phyloP scores from a whole-genome alignment of 2,329 filamentous ascomycete genomes.

The Paecilomyces variotii region DNA sequence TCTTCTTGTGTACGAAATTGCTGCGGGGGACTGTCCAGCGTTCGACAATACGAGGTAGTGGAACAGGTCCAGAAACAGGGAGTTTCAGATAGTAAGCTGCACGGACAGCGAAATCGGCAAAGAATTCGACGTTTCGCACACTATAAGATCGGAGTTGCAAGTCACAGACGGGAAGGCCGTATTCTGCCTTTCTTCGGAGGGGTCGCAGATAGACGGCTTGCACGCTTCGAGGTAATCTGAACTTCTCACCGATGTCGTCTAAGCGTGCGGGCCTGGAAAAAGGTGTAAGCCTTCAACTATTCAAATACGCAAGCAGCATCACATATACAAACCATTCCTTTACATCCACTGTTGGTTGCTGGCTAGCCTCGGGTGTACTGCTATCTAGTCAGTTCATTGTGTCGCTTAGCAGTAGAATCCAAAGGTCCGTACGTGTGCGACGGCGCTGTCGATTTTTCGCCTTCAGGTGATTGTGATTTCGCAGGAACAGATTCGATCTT shows the following conservation, averaged over 20 bases:
- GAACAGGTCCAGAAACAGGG: slow-evolving; percentile 75
- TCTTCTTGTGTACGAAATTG: slow-evolving; percentile 95
- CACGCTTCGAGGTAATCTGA: slow-evolving; percentile 66
- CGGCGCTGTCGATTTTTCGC: not conserved
- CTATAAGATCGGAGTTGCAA: slow-evolving; percentile 90
- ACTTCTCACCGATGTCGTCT: slow-evolving; percentile 22
- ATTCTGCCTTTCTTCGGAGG: slow-evolving; percentile 63
- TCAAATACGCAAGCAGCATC: not conserved
- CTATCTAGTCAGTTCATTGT: not conserved
- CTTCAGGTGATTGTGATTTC: not conserved
- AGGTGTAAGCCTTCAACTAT: slow-evolving; percentile 1
- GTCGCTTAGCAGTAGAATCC: not conserved
- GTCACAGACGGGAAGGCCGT: slow-evolving; percentile 78
- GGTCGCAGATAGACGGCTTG: slow-evolving; percentile 82
- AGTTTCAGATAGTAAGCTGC: slow-evolving; percentile 91
- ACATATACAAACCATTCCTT: slow-evolving; percentile 21
- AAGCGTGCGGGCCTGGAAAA: slow-evolving; percentile 28
- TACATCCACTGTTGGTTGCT: slow-evolving; percentile 1
- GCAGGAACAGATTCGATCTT: slow-evolving; percentile 2
- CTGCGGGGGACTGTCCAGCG: slow-evolving; percentile 87
- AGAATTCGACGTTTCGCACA: slow-evolving; percentile 85
- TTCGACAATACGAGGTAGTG: slow-evolving; percentile 77
- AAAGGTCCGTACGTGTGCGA: not conserved
- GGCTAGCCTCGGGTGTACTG: not conserved
- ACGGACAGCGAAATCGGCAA: slow-evolving; percentile 86